phyloP scores from a whole-genome alignment of 2,329 filamentous ascomycete genomes.

The Zasmidium angulare region DNA sequence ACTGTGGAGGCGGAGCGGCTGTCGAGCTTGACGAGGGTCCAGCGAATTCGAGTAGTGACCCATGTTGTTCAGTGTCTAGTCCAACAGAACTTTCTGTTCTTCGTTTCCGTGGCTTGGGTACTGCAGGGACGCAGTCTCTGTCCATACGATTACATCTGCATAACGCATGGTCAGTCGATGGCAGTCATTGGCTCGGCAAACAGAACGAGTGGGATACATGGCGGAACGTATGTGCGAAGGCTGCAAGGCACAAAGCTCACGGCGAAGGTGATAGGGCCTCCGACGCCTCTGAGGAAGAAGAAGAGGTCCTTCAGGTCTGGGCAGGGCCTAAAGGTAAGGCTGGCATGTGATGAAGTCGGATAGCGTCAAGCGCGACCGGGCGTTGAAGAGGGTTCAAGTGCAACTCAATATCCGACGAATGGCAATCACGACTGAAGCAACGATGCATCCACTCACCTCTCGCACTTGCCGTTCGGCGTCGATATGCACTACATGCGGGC shows the following conservation, averaged over 20 bases:
- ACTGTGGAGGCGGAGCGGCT: slow-evolving; percentile 12
- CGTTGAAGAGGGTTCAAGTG: neutral
- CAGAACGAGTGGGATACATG: neutral
- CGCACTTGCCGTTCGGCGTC: slow-evolving; percentile 21
- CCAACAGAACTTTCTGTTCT: slow-evolving; percentile 21
- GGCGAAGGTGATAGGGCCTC: neutral
- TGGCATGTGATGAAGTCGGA: neutral
- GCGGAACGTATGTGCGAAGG: neutral
- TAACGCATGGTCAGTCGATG: slow-evolving; percentile 12
- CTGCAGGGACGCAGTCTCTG: slow-evolving; percentile 26
- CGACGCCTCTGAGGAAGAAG: neutral
- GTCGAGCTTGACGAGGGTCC: slow-evolving; percentile 7
- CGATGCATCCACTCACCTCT: slow-evolving; percentile 24
- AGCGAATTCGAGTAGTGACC: slow-evolving; percentile 22
- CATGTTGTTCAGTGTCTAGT: slow-evolving; percentile 15
- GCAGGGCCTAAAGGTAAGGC: neutral
- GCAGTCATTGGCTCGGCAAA: neutral
- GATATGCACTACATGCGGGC: slow-evolving; percentile 12
- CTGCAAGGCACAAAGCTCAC: neutral
- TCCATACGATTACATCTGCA: slow-evolving; percentile 30
- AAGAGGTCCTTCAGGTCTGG: neutral
- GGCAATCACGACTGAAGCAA: neutral
- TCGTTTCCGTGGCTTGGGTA: slow-evolving; percentile 30
- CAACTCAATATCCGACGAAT: slow-evolving; percentile 11
- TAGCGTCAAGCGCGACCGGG: neutral